phyloP scores from a whole-genome alignment of 495 filamentous ascomycete species.

The Penicillium parvum region DNA sequence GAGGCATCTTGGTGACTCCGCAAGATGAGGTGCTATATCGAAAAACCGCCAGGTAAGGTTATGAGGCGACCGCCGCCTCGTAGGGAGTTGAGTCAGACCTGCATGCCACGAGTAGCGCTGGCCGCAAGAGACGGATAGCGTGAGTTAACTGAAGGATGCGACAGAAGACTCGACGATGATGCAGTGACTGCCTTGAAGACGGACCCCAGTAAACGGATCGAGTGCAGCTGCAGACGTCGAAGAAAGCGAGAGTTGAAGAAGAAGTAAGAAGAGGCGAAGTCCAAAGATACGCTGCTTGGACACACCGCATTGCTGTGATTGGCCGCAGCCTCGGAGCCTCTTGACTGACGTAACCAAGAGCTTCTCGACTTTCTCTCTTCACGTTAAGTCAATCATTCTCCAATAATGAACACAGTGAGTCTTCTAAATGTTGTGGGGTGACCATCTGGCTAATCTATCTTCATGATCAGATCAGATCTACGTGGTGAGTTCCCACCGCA shows the following conservation, averaged over 20 bases:
- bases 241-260: not conserved
- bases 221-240: not conserved
- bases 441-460: constrained; percentile 1
- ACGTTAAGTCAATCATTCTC: constrained; percentile 5
- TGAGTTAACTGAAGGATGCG: not conserved
- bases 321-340: constrained; percentile 4
- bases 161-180: not conserved
- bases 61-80: constrained; percentile 17
- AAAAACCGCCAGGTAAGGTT: too few relatives aligned
- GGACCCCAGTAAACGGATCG: not conserved
- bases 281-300: too few relatives aligned
- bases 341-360: constrained; percentile 33
- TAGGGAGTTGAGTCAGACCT: constrained; percentile 11
- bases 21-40: too few relatives aligned
- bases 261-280: too few relatives aligned
- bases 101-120: constrained; percentile 20
- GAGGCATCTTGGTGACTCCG: constrained; percentile 53
- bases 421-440: not conserved
- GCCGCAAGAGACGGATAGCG: constrained; percentile 16
- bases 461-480: constrained; percentile 45
- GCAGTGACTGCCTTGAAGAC: too few relatives aligned
- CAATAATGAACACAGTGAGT: constrained; percentile 47
- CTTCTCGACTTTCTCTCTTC: constrained; percentile 12
- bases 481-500: constrained; percentile 38
- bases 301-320: not conserved